phyloP scores from a whole-genome alignment of 1,139 yeast genomes.

The Saccharomyces pastorianus region DNA sequence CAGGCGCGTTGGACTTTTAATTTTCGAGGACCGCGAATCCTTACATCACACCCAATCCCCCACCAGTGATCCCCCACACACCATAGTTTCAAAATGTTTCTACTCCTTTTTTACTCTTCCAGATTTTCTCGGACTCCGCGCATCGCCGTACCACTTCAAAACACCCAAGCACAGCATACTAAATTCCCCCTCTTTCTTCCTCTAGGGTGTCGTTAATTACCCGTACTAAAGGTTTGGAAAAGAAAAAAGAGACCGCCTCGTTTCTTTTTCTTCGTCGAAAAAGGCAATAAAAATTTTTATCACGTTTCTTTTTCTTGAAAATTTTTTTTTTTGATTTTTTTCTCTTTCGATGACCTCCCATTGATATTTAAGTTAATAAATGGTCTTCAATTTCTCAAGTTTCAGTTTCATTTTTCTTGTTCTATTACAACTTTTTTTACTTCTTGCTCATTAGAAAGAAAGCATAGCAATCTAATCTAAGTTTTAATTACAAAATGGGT shows the following conservation, averaged over 20 bases:
- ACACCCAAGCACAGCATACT: not conserved
- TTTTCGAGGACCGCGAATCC: not conserved
- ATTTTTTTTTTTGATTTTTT: not conserved
- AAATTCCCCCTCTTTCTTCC: not conserved
- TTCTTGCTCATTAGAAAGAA: not conserved
- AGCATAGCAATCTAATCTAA: not conserved
- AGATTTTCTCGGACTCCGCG: not conserved
- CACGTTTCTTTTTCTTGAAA: constrained; percentile 1
- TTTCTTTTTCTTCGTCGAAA: not conserved
- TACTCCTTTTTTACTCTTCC: not conserved
- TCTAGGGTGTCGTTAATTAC: not conserved
- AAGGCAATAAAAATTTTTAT: not conserved
- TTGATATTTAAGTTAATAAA: not conserved
- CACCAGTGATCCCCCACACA: not conserved
- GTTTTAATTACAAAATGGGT: constrained; percentile 39
- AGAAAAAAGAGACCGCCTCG: not conserved
- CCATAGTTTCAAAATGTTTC: not conserved
- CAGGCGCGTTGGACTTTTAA: not conserved
- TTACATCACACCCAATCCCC: not conserved
- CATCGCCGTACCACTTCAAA: not conserved
- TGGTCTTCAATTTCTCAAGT: not conserved
- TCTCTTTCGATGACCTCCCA: constrained; percentile 1
- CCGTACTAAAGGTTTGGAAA: not conserved
- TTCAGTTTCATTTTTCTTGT: not conserved
- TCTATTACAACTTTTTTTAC: not conserved